These are phyloP conservation scores for Trichoderma gamsii DNA, from an alignment of 495 filamentous ascomycete genomes.

Conservation along the genomic window DNA sequence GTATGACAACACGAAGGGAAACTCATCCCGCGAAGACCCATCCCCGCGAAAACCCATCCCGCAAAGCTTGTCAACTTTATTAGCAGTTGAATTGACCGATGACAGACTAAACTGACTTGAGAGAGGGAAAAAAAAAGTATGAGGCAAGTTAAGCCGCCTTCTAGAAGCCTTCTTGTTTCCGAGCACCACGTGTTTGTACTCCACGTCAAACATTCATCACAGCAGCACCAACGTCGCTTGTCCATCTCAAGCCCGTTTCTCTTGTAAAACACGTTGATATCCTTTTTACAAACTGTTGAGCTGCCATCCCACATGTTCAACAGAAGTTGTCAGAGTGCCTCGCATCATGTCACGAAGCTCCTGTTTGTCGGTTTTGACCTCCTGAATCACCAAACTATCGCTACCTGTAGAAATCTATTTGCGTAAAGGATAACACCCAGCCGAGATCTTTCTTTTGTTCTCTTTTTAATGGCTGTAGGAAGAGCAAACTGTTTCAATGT, in stretches of 20 bases:
- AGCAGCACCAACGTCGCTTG: not conserved
- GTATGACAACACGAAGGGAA: not conserved
- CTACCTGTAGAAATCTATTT: not conserved
- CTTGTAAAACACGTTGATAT: not conserved
- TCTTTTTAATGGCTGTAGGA: not conserved
- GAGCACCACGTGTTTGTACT: not conserved
- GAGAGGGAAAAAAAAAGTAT: too few species aligned
- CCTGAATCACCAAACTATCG: not conserved
- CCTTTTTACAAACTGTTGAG: not conserved
- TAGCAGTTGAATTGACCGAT: too few species aligned
- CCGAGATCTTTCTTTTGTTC: not conserved
- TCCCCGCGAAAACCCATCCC: not conserved
- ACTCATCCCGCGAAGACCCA: not conserved
- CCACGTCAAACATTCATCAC: not conserved
- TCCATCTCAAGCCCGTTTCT: not conserved
- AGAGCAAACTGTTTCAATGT: constrained; percentile 1
- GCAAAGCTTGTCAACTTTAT: not conserved
- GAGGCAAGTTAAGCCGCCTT: not conserved
- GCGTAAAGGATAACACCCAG: not conserved
- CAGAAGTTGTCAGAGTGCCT: not conserved
- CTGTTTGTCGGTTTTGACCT: not conserved
- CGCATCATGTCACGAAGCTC: not conserved
- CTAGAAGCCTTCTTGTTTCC: constrained; percentile 3
- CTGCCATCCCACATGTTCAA: not conserved
- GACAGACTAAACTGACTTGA: too few species aligned